Evolutionary conservation across 169 alveolate genomes (phyloP).

Genomic region (Amoebophrya sp.): DNA sequence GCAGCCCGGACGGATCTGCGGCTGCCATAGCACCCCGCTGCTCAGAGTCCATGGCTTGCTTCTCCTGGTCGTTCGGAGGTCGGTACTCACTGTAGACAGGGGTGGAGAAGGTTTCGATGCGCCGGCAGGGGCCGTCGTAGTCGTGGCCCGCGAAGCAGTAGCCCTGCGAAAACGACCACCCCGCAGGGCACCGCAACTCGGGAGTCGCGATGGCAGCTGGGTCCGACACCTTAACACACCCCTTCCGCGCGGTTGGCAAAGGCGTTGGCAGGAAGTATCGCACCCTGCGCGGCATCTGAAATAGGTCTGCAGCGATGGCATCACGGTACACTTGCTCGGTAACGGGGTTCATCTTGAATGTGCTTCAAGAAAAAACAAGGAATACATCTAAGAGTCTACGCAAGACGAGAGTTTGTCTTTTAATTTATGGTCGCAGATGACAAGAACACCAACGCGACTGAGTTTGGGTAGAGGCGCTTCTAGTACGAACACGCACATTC

Average conservation of each 20-base stretch:
- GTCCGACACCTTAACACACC: neutral
- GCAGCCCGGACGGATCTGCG: neutral
- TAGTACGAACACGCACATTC: no score
- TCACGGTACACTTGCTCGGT: no score
- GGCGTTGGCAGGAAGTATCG: neutral
- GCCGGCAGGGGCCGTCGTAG: neutral
- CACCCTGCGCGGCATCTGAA: neutral
- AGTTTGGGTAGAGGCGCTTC: no score
- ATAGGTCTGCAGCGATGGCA: neutral
- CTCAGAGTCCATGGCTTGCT: neutral
- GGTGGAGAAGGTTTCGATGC: neutral
- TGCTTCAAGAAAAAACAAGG: no score
- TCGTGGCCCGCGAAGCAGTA: conserved; percentile 24
- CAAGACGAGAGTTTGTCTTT: no score
- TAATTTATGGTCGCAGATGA: no score
- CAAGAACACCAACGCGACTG: no score
- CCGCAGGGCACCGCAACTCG: neutral
- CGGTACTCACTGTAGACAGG: neutral
- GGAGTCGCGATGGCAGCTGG: neutral
- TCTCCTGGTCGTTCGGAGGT: neutral
- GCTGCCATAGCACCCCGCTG: neutral
- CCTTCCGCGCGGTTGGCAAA: neutral
- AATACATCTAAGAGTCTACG: no score
- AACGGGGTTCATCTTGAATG: no score
- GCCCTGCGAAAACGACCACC: neutral